These are phyloP conservation scores for Plasmodium sp. DNA, from an alignment of 169 alveolate species.

Conservation along the genomic window DNA sequence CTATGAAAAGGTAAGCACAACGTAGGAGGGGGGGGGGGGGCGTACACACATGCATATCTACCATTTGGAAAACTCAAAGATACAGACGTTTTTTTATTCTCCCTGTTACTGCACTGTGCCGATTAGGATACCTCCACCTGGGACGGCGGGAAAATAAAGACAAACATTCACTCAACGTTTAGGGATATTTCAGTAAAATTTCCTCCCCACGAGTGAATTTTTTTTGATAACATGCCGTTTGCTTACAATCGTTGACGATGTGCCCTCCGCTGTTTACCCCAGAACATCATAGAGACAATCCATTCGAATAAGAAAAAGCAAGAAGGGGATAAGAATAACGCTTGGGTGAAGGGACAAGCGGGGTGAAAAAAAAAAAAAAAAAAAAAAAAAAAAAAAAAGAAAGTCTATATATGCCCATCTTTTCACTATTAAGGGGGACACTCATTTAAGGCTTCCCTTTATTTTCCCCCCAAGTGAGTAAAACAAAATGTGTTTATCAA, in stretches of 20 bases:
- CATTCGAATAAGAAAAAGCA: constrained; percentile 22
- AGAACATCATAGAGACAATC: constrained; percentile 40
- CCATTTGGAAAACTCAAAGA: background rate
- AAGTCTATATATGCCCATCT: background rate
- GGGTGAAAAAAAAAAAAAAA: background rate
- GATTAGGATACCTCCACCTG: constrained; percentile 24
- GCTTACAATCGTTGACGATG: background rate
- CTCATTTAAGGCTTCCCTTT: background rate
- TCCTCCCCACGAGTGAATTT: background rate
- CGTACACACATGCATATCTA: background rate
- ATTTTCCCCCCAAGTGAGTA: background rate
- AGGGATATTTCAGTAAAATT: constrained; percentile 27
- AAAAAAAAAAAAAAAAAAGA: background rate
- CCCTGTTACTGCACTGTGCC: background rate
- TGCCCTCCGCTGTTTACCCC: background rate
- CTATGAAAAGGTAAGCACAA: constrained; percentile 14
- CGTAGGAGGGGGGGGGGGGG: too few species aligned
- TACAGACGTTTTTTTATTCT: background rate
- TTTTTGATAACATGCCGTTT: background rate
- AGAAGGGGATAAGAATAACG: background rate
- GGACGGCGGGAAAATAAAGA: constrained; percentile 19
- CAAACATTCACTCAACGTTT: constrained; percentile 48
- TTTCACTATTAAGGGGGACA: background rate
- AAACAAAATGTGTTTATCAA: background rate
- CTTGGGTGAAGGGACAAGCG: background rate